Evolutionary conservation across 306 rosid species (phyloP).

Genomic region (Cicer judaicum): DNA sequence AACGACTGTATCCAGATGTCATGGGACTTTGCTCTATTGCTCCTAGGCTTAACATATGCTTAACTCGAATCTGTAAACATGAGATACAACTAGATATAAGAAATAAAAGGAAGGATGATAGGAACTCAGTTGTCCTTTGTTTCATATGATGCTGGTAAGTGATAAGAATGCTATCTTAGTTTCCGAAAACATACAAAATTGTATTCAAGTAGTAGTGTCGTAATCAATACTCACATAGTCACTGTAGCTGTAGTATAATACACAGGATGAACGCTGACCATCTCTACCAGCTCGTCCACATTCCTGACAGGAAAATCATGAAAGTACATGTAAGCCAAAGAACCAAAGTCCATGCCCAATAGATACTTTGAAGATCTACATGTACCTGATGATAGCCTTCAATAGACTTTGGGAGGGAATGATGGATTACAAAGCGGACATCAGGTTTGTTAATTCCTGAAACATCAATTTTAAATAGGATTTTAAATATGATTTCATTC

Average conservation of each 20-base stretch:
- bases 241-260: constrained; percentile 86
- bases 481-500: constrained; percentile 31
- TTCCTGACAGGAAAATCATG: constrained; percentile 64
- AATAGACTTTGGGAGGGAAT: constrained; percentile 94
- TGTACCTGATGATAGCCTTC: constrained; percentile 98
- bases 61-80: constrained; percentile 78
- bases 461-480: constrained; percentile 44
- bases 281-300: constrained; percentile 99
- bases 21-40: constrained; percentile 68
- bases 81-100: constrained; percentile 38
- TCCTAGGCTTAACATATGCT: constrained; percentile 90
- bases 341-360: constrained; percentile 29
- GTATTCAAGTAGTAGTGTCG: constrained; percentile 34
- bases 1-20: constrained; percentile 65
- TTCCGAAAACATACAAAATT: constrained; percentile 28
- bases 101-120: constrained; percentile 15
- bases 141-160: constrained; percentile 23
- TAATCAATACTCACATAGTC: constrained; percentile 73
- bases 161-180: constrained; percentile 20
- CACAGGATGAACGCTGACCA: constrained; percentile 89
- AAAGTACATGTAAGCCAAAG: constrained; percentile 39
- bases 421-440: constrained; percentile 97
- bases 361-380: constrained; percentile 31
- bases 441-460: constrained; percentile 99
- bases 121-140: constrained; percentile 34